These are phyloP conservation scores for Populus hybrid DNA, from an alignment of 441 rosid species.

Conservation along the genomic window DNA sequence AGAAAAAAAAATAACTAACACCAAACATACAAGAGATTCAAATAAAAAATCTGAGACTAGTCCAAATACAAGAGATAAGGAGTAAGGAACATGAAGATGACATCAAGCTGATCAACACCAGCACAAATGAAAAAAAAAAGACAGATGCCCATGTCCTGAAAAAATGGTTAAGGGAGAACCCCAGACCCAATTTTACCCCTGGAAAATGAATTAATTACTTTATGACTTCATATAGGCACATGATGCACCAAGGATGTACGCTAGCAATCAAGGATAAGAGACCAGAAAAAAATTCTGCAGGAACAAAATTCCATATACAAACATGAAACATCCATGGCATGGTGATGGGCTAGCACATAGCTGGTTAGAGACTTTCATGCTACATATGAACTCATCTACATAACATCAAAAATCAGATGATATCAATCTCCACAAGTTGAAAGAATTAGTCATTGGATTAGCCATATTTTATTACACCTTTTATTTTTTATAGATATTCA, in stretches of 20 bases:
- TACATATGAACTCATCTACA: background rate
- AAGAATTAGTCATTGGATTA: background rate
- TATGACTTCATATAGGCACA: background rate
- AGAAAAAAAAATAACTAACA: constrained; percentile 44
- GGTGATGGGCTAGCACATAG: background rate
- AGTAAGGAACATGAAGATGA: background rate
- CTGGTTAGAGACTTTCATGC: background rate
- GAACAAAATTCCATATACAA: background rate
- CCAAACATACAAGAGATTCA: constrained; percentile 1
- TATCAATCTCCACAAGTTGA: constrained; percentile 1
- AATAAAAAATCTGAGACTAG: background rate
- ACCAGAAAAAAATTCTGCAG: background rate
- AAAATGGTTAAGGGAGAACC: background rate
- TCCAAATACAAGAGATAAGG: background rate
- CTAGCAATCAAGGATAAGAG: background rate
- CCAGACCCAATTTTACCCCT: background rate
- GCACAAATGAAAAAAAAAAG: background rate
- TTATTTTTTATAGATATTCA: background rate
- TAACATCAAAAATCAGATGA: background rate
- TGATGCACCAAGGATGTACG: background rate
- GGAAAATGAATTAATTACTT: background rate
- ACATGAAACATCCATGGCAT: background rate
- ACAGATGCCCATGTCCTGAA: background rate
- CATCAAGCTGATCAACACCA: constrained; percentile 10
- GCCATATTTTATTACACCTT: background rate